Conservation (phyloP, 1,139 yeast species). For the Petasospora fabianii region DNA sequence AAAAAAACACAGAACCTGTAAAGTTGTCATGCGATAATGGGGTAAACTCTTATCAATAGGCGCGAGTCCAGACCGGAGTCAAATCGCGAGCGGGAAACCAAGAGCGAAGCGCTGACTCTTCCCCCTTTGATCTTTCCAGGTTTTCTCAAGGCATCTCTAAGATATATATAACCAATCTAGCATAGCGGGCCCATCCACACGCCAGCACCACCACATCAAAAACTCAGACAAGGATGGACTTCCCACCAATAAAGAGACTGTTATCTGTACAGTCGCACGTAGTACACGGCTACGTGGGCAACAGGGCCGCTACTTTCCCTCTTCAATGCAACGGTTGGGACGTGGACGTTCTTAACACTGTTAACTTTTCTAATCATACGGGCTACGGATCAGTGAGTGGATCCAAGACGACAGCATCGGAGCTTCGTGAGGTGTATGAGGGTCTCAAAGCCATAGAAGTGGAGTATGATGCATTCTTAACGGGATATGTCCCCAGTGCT, state of each 20-base stretch:
- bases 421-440: conserved; percentile 30
- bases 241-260: conserved; percentile 13
- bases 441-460: conserved; percentile 33
- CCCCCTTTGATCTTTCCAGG: no score
- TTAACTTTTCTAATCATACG: conserved; percentile 64
- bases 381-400: conserved; percentile 55
- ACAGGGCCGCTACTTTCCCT: conserved; percentile 61
- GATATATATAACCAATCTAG: no score
- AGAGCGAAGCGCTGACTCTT: no score
- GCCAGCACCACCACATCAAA: no score
- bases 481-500: conserved; percentile 58
- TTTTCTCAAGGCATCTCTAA: no score
- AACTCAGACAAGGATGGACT: no score
- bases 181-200: no score
- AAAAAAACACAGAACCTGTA: not conserved
- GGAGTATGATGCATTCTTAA: conserved; percentile 45
- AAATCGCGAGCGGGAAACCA: not conserved
- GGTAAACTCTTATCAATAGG: not conserved
- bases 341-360: conserved; percentile 61
- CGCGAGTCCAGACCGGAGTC: no score
- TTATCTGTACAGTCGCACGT: conserved; percentile 60
- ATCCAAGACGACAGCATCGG: conserved; percentile 28
- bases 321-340: conserved; percentile 65
- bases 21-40: not conserved
- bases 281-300: conserved; percentile 68